A percentile compares a stretch with the other conserved stretches of the same genome.
Conservation (phyloP, 2,329 filamentous ascomycete species). For the Cladophialophora bantiana region DNA sequence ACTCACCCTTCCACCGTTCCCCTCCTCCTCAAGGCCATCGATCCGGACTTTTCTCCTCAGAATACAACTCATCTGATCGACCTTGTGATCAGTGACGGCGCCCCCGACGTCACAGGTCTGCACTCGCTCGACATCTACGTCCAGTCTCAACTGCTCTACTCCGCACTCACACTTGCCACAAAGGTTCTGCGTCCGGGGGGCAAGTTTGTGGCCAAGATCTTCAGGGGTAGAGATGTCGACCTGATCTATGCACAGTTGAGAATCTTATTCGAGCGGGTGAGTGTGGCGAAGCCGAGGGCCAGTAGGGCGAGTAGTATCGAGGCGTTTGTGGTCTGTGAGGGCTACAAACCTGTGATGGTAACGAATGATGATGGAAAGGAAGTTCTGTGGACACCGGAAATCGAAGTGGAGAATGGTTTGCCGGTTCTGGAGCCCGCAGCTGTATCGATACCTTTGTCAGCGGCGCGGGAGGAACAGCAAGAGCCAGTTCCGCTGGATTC, state of each 20-base stretch:
- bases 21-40: slow-evolving; percentile 82
- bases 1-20: slow-evolving; percentile 96
- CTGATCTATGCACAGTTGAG: slow-evolving; percentile 92
- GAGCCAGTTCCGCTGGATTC: background rate
- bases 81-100: slow-evolving; percentile 92
- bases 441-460: slow-evolving; percentile 29
- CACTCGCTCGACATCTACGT: slow-evolving; percentile 99
- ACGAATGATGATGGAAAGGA: slow-evolving; percentile 19
- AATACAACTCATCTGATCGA: slow-evolving; percentile 75
- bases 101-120: slow-evolving; percentile 93
- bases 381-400: slow-evolving; percentile 36
- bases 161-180: slow-evolving; percentile 89
- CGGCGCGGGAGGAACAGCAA: background rate
- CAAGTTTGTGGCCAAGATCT: slow-evolving; percentile 98
- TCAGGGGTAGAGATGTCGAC: slow-evolving; percentile 93
- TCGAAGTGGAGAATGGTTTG: slow-evolving; percentile 46
- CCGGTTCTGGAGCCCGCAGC: slow-evolving; percentile 27
- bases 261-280: slow-evolving; percentile 84
- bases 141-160: slow-evolving; percentile 92
- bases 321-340: slow-evolving; percentile 93
- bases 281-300: slow-evolving; percentile 91
- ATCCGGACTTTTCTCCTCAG: slow-evolving; percentile 64
- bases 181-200: slow-evolving; percentile 92
- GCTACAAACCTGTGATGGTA: slow-evolving; percentile 73
- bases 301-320: slow-evolving; percentile 96